Conservation (phyloP, 768 basidiomycete genomes). For the Boletellus emodensis region DNA sequence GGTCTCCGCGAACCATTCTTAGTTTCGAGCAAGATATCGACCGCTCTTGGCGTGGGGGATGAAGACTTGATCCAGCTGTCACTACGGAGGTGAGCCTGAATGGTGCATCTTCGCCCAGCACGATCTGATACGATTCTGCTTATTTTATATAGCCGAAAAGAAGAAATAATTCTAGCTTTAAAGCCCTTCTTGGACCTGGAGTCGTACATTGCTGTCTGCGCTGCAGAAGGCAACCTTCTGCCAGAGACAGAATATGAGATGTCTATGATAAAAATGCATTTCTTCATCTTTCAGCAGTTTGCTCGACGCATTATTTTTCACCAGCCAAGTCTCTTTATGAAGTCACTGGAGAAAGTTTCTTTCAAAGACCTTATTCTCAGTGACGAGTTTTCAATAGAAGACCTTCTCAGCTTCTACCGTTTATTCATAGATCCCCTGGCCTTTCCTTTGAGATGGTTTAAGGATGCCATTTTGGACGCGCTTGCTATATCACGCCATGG, state of each 20-base stretch:
- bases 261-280: neutral
- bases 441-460: conserved; percentile 24
- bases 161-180: neutral
- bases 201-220: neutral
- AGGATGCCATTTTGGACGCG: conserved; percentile 26
- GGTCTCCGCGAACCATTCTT: neutral
- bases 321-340: conserved; percentile 25
- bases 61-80: conserved; percentile 18
- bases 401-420: conserved; percentile 10
- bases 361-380: conserved; percentile 31
- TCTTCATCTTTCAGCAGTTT: conserved; percentile 20
- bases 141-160: conserved; percentile 3
- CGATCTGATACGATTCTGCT: neutral
- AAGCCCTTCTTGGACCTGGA: conserved; percentile 1
- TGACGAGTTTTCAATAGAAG: conserved; percentile 28
- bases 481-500: conserved; percentile 11
- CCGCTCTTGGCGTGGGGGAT: neutral
- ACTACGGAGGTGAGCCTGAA: conserved; percentile 7
- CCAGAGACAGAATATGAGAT: neutral
- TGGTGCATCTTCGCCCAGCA: neutral
- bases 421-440: conserved; percentile 4
- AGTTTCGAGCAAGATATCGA: neutral
- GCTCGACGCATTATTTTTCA: conserved; percentile 30
- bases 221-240: neutral
- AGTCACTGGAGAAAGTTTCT: conserved; percentile 29